These are phyloP conservation scores for Nannizziopsis arthrosporioides DNA, from an alignment of 2,329 filamentous ascomycete genomes.

Conservation along the genomic window DNA sequence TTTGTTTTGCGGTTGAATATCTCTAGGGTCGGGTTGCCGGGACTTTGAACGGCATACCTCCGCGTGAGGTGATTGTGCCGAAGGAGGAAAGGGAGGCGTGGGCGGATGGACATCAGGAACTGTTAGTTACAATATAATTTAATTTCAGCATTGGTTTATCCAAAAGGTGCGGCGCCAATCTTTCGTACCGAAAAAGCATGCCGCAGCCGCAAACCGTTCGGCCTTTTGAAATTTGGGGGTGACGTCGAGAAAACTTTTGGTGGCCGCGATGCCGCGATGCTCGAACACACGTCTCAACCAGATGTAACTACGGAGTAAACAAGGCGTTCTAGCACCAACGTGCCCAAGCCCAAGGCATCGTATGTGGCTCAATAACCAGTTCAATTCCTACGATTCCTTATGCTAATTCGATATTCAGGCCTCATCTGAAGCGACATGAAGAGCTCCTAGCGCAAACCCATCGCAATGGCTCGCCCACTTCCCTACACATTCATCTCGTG, in stretches of 20 bases:
- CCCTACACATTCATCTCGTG: conserved; percentile 19
- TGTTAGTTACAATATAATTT: background rate
- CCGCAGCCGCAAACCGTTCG: background rate
- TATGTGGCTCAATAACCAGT: too few species aligned
- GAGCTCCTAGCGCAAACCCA: background rate
- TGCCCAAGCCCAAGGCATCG: too few species aligned
- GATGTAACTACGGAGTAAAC: background rate
- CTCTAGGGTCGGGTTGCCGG: conserved; percentile 66
- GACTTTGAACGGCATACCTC: conserved; percentile 64
- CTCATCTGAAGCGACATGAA: too few species aligned
- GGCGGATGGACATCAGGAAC: conserved; percentile 21
- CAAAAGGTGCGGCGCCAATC: conserved; percentile 1
- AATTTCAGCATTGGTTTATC: background rate
- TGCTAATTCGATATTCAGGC: too few species aligned
- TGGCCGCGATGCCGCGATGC: too few species aligned
- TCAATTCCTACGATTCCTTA: too few species aligned
- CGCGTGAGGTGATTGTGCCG: conserved; percentile 25
- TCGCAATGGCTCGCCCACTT: conserved; percentile 19
- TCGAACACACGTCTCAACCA: background rate
- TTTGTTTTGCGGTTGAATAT: conserved; percentile 86
- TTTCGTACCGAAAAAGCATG: conserved; percentile 6
- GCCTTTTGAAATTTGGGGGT: background rate
- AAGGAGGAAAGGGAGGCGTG: conserved; percentile 15
- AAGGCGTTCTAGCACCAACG: background rate
- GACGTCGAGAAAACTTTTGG: background rate